Evolutionary conservation across 805 yeast genomes (phyloP).

Genomic region (Metschnikowia rubicola): DNA sequence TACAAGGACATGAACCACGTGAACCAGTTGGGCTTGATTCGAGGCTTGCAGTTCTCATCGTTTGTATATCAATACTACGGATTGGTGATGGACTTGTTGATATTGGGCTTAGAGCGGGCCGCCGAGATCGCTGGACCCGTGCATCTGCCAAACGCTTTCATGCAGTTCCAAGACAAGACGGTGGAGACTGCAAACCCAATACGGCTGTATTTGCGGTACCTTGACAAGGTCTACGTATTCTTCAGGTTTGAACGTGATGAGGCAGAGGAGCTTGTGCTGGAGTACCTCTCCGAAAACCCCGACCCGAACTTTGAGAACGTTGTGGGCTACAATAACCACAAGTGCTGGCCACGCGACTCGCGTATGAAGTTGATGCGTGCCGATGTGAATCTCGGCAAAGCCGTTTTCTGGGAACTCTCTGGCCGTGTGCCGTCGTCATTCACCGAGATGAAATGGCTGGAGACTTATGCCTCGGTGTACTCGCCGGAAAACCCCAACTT

Average conservation of each 20-base stretch:
- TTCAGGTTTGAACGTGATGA: conserved; percentile 75
- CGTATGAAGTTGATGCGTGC: conserved; percentile 88
- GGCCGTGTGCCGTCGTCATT: conserved; percentile 76
- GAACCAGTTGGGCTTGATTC: conserved; percentile 79
- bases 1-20: conserved; percentile 95
- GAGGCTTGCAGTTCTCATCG: conserved; percentile 88
- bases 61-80: conserved; percentile 92
- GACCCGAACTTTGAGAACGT: conserved; percentile 89
- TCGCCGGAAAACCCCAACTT: conserved; percentile 87
- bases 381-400: conserved; percentile 90
- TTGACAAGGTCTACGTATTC: conserved; percentile 77
- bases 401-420: conserved; percentile 85
- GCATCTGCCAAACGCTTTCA: conserved; percentile 67
- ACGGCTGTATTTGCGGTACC: conserved; percentile 73
- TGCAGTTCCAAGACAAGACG: conserved; percentile 59
- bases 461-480: conserved; percentile 81
- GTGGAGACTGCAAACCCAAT: conserved; percentile 73
- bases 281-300: conserved; percentile 77
- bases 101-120: conserved; percentile 86
- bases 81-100: conserved; percentile 70
- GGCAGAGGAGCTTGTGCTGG: conserved; percentile 69
- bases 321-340: conserved; percentile 80
- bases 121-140: conserved; percentile 80
- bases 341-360: conserved; percentile 92
- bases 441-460: conserved; percentile 73